Evolutionary conservation across 108 stramenopile species (phyloP), one percentile per base, ranked within the genome.

Genomic region (Chaetoceros tenuissimus): DNA sequence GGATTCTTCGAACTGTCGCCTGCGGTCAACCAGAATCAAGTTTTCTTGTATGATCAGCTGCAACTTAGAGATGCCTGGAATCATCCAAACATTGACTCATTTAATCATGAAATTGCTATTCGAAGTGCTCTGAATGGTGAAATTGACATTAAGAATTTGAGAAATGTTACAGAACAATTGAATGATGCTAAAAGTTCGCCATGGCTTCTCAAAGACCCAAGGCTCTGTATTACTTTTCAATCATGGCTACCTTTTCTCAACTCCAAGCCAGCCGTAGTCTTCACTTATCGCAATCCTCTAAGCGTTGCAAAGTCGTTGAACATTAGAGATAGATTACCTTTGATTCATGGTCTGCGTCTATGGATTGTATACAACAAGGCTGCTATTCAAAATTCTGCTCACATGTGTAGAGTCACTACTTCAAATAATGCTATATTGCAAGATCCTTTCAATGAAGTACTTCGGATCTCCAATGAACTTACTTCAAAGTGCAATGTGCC

Each of bases 271-370:
- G 90, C 94, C 0, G 58, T 90, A 23, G 60, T 95, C 3, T 95
- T 92, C 59, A 95, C 94, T 0, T 95, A 95, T 55, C 85, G 94
- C 10, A 84, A 92, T 80, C 94, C 94, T 3, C 59, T 95, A 7
- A 90, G 92, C 53, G 94, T 95, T 0, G 94, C 94, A 18, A 71
- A 77, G 71, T 92, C 90, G 1, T 61, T 95, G 48, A 68, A 88
- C 21, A 81, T 77, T 24, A 64, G 94, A 30, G 87, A 88, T 44
- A 29, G 73, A 3, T 77, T 90, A 23, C 48, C 77, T 18, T 30
- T 90, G 24, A 73, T 76, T 28, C 75, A 74, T 46, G 94, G 90
- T 3, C 47, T 95, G 28, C 71, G 82, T 18, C 48, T 95, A 10
- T 95, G 90, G 90, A 85, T 90, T 44, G 58, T 85, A 2, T 95